Base-by-base conservation (phyloP, 495 filamentous ascomycete genomes). In the Jackrogersella multiformis region DNA sequence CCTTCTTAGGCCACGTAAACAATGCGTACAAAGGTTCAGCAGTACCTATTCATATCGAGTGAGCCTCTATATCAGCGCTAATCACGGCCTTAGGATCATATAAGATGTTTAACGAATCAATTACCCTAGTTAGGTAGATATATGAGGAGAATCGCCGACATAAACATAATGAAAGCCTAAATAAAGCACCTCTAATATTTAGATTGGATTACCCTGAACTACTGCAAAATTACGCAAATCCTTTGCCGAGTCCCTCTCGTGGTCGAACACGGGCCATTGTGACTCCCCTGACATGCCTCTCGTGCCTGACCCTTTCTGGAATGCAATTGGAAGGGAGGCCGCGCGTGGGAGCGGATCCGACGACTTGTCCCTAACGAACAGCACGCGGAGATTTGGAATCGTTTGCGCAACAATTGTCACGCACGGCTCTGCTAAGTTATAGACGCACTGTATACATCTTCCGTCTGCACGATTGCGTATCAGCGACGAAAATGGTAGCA, bases 361-460 rank as follows among this genome's bases (percentile, higher is more conserved):
- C 2, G 23, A n/a, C 9, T 35, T 44, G 5, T 51, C 52, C 10
- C 16, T 56, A 5, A 64, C 5, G 5, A 64, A 30, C 21, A 57
- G 44, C 24, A 57, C 53, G 16, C 52, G 42, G 20, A 64, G 16
- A 18, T 64, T 64, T 12, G 53, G 61, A 13, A 64, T 64, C 23
- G 52, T 49, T 13, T 64, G 61, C 3, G 61, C 61, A 6, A 57
- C 44, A 5, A 57, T 64, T 15, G 42, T 49, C n/a, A 64, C 34
- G 23, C 52, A 56, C 9, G 61, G 53, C 10, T 57, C 53, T 5
- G 53, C 61, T 10, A 64, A 35, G 42, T 64, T 64, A 26, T 64
- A 64, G 8, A 64, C 53, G 42, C 61, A 64, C 35, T 64, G 61
- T 20, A 64, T 28, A 34, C 61, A 64, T 26, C 42, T 48, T 9